These are phyloP conservation scores for Malassezia slooffiae DNA, from an alignment of 1,284 basidiomycete genomes.

Conservation along the genomic window DNA sequence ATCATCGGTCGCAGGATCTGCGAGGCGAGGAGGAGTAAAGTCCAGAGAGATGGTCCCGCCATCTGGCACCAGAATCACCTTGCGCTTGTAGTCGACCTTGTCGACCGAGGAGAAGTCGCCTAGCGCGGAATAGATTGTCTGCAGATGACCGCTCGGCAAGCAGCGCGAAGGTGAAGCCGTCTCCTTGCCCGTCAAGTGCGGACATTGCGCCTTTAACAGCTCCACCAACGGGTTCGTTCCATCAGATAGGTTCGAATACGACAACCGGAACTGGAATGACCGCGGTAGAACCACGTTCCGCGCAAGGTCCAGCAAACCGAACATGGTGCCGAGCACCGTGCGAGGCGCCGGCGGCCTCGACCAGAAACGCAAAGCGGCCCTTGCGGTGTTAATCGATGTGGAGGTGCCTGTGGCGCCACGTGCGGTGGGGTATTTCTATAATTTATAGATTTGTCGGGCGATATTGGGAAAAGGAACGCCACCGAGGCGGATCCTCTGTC, in stretches of 20 bases:
- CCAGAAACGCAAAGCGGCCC: too few species aligned
- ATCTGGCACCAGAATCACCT: conserved; percentile 36
- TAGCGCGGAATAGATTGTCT: conserved; percentile 37
- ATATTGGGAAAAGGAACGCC: conserved; percentile 1
- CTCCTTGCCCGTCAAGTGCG: conserved; percentile 8
- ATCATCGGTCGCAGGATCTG: conserved; percentile 15
- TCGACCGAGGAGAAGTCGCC: conserved; percentile 30
- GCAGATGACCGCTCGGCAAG: conserved; percentile 36
- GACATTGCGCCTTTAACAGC: conserved; percentile 5
- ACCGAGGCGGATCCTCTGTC: neutral
- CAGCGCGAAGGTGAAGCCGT: conserved; percentile 21
- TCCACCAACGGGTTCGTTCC: neutral
- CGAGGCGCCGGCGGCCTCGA: too few species aligned
- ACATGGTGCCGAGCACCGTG: neutral
- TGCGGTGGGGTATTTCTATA: too few species aligned
- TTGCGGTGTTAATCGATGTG: too few species aligned
- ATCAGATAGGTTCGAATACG: neutral
- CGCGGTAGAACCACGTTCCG: conserved; percentile 5
- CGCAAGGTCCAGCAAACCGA: neutral
- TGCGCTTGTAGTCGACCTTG: conserved; percentile 31
- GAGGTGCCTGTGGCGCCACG: too few species aligned
- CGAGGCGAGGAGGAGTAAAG: conserved; percentile 13
- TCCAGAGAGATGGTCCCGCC: conserved; percentile 40
- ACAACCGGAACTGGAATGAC: conserved; percentile 4
- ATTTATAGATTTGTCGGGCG: too few species aligned